Base-by-base conservation (phyloP, 257 asterid species). In the Penstemon davidsonii region DNA sequence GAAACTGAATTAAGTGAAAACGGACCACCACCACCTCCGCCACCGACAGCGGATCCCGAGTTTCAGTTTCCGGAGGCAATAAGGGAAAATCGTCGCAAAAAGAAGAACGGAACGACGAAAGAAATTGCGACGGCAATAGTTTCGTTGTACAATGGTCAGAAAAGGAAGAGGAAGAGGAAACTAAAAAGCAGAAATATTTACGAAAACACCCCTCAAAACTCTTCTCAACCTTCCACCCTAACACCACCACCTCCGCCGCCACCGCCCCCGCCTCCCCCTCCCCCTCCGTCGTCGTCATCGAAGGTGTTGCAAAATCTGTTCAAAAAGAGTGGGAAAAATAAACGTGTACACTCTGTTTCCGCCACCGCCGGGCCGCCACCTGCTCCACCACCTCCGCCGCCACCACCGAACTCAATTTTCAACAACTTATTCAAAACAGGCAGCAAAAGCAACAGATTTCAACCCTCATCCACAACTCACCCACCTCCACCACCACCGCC, bases 381-480 rank as follows among this genome's bases (percentile, higher is more conserved):
- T 0, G 87, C 96, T 0, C 88, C 91, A 5, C 93, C 95, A 0
- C 86, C 88, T 0, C 86, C 87, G 0, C 90, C 86, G n/a, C 89
- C 18, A 15, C 18, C 18, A 15, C 88, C 90, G n/a, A 85, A 76
- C 70, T 88, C 93, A 60, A 85, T 85, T 50, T 85, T 90, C 84
- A 87, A 84, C 25, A 85, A 76, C 42, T 10, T 90, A 19, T 87
- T 90, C 85, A 87, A 86, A 76, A 63, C 79, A 3, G 86, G 83
- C 38, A 74, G 55, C 76, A 83, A 75, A 70, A 89, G 86, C 75
- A 85, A 84, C 75, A 82, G 90, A 15, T 83, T 80, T 68, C 71
- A 55, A 33, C 69, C 74, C 10, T 65, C 86, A 15, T 55, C 86
- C 13, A 25, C 82, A 8, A 59, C 76, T 0, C 83, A 85, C 0